Evolutionary conservation across 108 stramenopile genomes (phyloP).

Genomic region (Mediolabrus comicus): DNA sequence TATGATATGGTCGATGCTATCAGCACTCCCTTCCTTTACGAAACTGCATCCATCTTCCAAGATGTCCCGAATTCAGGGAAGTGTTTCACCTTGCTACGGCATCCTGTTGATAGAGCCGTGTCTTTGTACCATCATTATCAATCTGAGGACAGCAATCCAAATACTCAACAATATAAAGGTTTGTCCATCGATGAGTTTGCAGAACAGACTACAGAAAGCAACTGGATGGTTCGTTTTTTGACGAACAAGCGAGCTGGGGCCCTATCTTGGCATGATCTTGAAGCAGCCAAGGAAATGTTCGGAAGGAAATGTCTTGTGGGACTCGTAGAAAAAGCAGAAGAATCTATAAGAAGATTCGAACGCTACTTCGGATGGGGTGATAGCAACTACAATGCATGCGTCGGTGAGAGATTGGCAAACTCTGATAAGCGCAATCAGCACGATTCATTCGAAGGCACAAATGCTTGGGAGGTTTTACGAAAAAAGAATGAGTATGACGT

Average conservation of each 20-base stretch:
- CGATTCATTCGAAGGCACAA: slow-evolving; percentile 19
- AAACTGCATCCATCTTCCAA: slow-evolving; percentile 21
- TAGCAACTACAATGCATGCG: slow-evolving; percentile 17
- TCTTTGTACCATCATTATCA: slow-evolving; percentile 37
- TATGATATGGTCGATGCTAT: slow-evolving; percentile 32
- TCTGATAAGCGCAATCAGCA: slow-evolving; percentile 30
- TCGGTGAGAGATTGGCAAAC: slow-evolving; percentile 11
- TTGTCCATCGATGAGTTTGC: slow-evolving; percentile 48
- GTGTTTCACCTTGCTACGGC: slow-evolving; percentile 43
- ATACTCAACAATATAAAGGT: slow-evolving; percentile 16
- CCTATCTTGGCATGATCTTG: slow-evolving; percentile 46
- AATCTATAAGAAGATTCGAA: slow-evolving; percentile 38
- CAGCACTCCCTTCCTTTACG: slow-evolving; percentile 37
- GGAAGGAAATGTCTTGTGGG: slow-evolving; percentile 58
- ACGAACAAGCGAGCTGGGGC: slow-evolving; percentile 40
- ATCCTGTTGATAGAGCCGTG: slow-evolving; percentile 45
- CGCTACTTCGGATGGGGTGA: slow-evolving; percentile 46
- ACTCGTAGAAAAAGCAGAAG: slow-evolving; percentile 39
- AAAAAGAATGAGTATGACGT: slow-evolving; percentile 46
- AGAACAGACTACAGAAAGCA: slow-evolving; percentile 34
- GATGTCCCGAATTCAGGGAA: slow-evolving; percentile 18
- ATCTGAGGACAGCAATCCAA: slow-evolving; percentile 13
- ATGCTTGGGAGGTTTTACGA: slow-evolving; percentile 37
- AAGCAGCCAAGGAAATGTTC: slow-evolving; percentile 51
- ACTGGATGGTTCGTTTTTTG: slow-evolving; percentile 58